Evolutionary conservation across 169 alveolate genomes (phyloP).

Genomic region (Besnoitia besnoiti): DNA sequence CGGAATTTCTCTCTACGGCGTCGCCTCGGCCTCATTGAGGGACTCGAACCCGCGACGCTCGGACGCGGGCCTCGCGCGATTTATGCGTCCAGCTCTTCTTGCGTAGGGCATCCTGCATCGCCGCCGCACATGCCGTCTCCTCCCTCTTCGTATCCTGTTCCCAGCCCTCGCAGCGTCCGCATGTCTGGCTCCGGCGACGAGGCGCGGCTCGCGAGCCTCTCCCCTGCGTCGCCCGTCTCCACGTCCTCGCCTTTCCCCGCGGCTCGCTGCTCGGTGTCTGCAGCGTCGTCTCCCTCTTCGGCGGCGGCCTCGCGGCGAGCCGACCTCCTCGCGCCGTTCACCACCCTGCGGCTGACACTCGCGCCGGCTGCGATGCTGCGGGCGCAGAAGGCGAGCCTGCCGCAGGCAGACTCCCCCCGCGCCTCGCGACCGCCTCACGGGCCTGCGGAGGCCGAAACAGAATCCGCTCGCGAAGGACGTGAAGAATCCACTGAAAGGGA

Average conservation of each 20-base stretch:
- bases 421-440: too few relatives aligned
- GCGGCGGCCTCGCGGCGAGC: not conserved
- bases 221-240: not conserved
- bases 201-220: not conserved
- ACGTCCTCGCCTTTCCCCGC: not conserved
- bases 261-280: too few relatives aligned
- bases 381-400: not conserved
- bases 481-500: too few relatives aligned
- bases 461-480: too few relatives aligned
- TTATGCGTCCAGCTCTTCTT: not conserved
- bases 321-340: not conserved
- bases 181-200: not conserved
- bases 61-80: not conserved
- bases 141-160: not conserved
- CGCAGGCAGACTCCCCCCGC: too few relatives aligned
- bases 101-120: too few relatives aligned
- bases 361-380: constrained; percentile 9
- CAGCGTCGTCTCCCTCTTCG: too few relatives aligned
- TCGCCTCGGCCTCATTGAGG: not conserved
- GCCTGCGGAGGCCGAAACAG: too few relatives aligned
- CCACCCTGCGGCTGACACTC: not conserved
- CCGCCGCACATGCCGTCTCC: too few relatives aligned
- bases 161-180: not conserved
- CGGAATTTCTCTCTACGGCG: constrained; percentile 10
- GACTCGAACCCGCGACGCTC: not conserved